Base-by-base conservation (phyloP, 768 basidiomycete genomes). In the Russula foetens region DNA sequence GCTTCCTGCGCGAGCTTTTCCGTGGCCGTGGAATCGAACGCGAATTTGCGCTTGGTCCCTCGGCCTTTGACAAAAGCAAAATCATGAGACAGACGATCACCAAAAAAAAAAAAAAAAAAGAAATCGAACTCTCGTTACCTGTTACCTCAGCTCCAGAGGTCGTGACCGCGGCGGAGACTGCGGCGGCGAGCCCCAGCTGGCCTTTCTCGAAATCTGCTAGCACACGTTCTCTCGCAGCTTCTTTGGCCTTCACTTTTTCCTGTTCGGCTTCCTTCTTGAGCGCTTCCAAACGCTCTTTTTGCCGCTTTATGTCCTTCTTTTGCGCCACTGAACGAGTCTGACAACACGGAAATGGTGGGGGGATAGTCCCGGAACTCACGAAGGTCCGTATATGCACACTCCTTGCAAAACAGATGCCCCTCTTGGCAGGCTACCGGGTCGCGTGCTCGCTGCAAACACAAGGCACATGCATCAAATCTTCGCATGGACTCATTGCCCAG, bases 391-490 rank as follows among this genome's bases (percentile, higher is more conserved):
- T 94, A 84, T 26, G 88, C 87, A 68, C 97, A 98, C 74, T 98
- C 96, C 70, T 89, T 92, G 79, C 97, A 99, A 71, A 93, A 98
- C 24, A 98, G 66, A 73, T 98, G 97, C 0, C 97, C 97, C 53
- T 90, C 81, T 23, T 75, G 67, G 68, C 97, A 98, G 12, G 86
- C 82, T 35, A 95, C 76, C 0, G 96, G 92, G 53, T 93, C 88
- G 50, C 90, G 76, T 6, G 91, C 94, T 44, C 81, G 79, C 56
- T 90, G 85, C 38, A 97, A 76, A 71, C 96, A 99, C 15, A 97
- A 80, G 6, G 88, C 80, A 70, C 97, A 98, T 1, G 92, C 85
- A 71, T 97, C 92, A 71, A 97, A 94, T 53, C 82, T 82, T 41
- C 92, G 84, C 88, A 95, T 92, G 12, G 89, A 93, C 72, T 97